These are phyloP conservation scores for Leccinum imitatum DNA, from an alignment of 768 basidiomycete species.

Conservation along the genomic window DNA sequence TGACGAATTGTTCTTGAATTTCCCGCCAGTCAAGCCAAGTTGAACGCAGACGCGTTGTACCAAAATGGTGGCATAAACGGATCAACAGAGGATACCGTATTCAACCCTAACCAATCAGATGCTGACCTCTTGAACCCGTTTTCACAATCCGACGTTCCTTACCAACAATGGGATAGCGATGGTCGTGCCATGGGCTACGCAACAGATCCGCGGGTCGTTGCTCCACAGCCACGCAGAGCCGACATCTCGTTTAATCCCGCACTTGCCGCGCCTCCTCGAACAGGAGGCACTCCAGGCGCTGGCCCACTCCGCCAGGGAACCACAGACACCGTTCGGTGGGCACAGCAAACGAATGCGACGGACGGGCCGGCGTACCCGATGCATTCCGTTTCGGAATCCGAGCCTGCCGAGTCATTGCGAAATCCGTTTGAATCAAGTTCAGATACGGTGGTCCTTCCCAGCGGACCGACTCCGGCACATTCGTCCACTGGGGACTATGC, in stretches of 20 bases:
- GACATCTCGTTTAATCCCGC: conserved; percentile 16
- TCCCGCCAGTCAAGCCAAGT: conserved; percentile 52
- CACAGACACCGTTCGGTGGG: conserved; percentile 33
- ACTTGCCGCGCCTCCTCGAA: conserved; percentile 11
- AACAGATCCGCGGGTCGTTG: conserved; percentile 44
- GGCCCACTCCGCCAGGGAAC: conserved; percentile 26
- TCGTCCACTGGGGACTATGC: conserved; percentile 22
- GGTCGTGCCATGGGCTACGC: conserved; percentile 51
- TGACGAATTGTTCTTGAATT: conserved; percentile 5
- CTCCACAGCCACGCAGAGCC: conserved; percentile 47
- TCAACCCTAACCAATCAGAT: conserved; percentile 40
- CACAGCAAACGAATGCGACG: conserved; percentile 26
- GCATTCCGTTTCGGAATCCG: conserved; percentile 18
- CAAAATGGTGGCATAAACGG: conserved; percentile 29
- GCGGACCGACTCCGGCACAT: conserved; percentile 7
- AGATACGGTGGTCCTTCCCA: conserved; percentile 21
- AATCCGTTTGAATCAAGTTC: conserved; percentile 29
- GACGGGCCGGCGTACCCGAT: conserved; percentile 27
- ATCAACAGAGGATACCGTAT: conserved; percentile 33
- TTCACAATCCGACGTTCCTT: conserved; percentile 29
- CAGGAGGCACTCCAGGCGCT: conserved; percentile 14
- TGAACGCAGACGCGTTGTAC: conserved; percentile 35
- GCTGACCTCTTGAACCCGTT: conserved; percentile 39
- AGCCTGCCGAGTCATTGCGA: conserved; percentile 10
- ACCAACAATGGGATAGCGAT: conserved; percentile 53